These are phyloP conservation scores for Blastobotrys serpentis DNA, from an alignment of 1,139 yeast species.

Conservation along the genomic window DNA sequence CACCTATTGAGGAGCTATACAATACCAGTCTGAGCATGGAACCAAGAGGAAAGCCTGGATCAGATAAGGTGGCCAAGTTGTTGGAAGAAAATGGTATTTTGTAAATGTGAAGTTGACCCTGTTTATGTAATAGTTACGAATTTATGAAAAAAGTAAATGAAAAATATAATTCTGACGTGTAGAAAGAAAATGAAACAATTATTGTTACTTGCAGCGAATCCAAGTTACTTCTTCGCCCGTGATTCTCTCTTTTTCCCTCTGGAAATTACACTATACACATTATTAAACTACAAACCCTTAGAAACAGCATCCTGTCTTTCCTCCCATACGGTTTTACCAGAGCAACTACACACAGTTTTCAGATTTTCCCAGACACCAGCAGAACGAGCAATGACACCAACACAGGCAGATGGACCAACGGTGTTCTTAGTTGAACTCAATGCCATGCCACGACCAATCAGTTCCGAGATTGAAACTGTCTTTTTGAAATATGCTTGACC, in stretches of 20 bases:
- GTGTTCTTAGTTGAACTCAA: conserved; percentile 45
- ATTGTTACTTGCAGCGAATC: too few species aligned
- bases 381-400: conserved; percentile 90
- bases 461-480: conserved; percentile 51
- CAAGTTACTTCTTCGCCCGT: too few species aligned
- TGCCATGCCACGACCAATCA: conserved; percentile 80
- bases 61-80: conserved; percentile 27
- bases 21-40: conserved; percentile 71
- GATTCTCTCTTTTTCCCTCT: too few species aligned
- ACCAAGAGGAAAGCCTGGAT: conserved; percentile 53
- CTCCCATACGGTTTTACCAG: conserved; percentile 96
- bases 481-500: conserved; percentile 65
- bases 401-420: conserved; percentile 49
- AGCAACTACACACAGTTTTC: conserved; percentile 88
- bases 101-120: conserved; percentile 19
- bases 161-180: too few species aligned
- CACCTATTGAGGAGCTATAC: conserved; percentile 80
- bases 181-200: too few species aligned
- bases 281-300: conserved; percentile 45
- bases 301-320: conserved; percentile 73
- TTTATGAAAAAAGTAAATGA: background rate
- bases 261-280: too few species aligned
- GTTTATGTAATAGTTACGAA: conserved; percentile 9
- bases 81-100: conserved; percentile 35
- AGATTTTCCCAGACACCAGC: conserved; percentile 98